These are phyloP conservation scores for Cutaneotrichosporon curvatum DNA, from an alignment of 1,284 basidiomycete genomes.

Conservation along the genomic window DNA sequence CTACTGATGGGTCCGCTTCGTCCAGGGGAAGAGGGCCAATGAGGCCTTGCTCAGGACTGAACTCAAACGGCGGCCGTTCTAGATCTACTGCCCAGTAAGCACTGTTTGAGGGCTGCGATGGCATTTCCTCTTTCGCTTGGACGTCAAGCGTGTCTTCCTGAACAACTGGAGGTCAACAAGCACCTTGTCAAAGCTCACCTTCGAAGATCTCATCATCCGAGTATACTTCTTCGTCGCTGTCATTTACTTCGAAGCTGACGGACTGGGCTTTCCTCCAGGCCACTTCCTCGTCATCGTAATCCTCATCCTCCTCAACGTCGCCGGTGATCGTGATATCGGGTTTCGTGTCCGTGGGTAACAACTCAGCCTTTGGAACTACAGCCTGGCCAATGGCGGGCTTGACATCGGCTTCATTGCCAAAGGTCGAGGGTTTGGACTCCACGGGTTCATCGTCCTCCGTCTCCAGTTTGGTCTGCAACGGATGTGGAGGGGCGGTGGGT, in stretches of 20 bases:
- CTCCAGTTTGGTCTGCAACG: too few relatives aligned
- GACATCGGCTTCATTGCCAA: neutral
- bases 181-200: neutral
- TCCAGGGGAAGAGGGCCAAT: slow-evolving; percentile 28
- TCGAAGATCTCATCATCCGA: slow-evolving; percentile 24
- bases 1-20: slow-evolving; percentile 17
- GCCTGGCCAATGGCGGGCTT: neutral
- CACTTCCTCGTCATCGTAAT: slow-evolving; percentile 14
- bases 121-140: too few relatives aligned
- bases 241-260: slow-evolving; percentile 4
- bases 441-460: too few relatives aligned
- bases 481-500: too few relatives aligned
- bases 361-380: too few relatives aligned
- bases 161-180: neutral
- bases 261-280: slow-evolving; percentile 9
- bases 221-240: slow-evolving; percentile 13
- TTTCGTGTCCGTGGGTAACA: neutral
- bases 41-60: slow-evolving; percentile 10
- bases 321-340: neutral
- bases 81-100: too few relatives aligned
- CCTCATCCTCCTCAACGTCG: slow-evolving; percentile 21
- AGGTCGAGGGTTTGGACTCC: too few relatives aligned
- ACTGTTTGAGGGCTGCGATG: too few relatives aligned
- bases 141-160: too few relatives aligned
- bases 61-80: slow-evolving; percentile 22